Percentiles rank a stretch among this genome's conserved stretches.
Evolutionary conservation across 2,329 filamentous ascomycete species (phyloP).

Genomic region (Colletotrichum acutatum): DNA sequence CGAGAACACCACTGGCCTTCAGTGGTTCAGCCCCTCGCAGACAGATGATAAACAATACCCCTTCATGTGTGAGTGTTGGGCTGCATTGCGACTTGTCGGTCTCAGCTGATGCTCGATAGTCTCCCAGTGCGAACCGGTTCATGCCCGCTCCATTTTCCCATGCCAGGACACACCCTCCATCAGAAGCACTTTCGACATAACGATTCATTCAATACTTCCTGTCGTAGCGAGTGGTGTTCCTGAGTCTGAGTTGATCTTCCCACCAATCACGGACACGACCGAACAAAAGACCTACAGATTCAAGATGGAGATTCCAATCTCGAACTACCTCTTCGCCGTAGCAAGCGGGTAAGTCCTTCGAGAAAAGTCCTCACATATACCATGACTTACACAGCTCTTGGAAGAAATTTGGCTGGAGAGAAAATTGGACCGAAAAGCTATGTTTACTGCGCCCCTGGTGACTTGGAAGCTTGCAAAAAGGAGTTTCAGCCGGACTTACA

Average conservation of each 20-base stretch:
- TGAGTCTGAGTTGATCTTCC: neutral
- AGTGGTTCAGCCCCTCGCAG: slow-evolving; percentile 93
- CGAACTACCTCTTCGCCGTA: slow-evolving; percentile 91
- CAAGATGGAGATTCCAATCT: slow-evolving; percentile 90
- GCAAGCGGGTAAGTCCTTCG: slow-evolving; percentile 53
- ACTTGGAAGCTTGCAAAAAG: slow-evolving; percentile 84
- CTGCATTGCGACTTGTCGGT: neutral
- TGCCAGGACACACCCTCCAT: slow-evolving; percentile 98
- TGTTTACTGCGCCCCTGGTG: slow-evolving; percentile 88
- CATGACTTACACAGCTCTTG: neutral
- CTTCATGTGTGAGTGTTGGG: slow-evolving; percentile 74
- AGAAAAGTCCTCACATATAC: neutral
- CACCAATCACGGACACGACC: neutral
- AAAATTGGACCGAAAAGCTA: slow-evolving; percentile 87
- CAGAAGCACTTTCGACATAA: slow-evolving; percentile 92
- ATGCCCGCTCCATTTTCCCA: slow-evolving; percentile 91
- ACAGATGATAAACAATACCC: slow-evolving; percentile 95
- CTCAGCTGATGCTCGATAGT: slow-evolving; percentile 47
- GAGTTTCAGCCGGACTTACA: slow-evolving; percentile 94
- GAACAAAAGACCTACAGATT: slow-evolving; percentile 72
- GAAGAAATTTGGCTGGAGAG: slow-evolving; percentile 83
- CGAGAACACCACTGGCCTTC: slow-evolving; percentile 86
- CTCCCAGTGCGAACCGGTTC: slow-evolving; percentile 96
- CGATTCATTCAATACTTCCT: slow-evolving; percentile 84
- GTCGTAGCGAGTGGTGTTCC: slow-evolving; percentile 88